phyloP scores from a whole-genome alignment of 805 yeast species.

The Yamadazyma philogaea region DNA sequence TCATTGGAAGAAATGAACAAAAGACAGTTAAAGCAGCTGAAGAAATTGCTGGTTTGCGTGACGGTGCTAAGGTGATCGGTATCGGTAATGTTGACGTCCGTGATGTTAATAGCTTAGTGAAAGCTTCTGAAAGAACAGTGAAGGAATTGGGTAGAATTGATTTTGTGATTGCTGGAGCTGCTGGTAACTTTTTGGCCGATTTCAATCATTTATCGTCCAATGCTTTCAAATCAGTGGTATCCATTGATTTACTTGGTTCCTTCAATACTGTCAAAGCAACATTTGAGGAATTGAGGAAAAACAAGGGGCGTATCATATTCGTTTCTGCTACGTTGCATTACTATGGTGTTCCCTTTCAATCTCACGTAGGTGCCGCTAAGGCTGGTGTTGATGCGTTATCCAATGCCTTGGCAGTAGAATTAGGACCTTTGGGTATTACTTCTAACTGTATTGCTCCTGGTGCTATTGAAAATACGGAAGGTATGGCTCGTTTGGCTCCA shows the following conservation, averaged over 20 bases:
- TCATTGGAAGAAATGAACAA: slow-evolving; percentile 71
- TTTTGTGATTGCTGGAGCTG: slow-evolving; percentile 91
- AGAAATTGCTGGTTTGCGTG: slow-evolving; percentile 57
- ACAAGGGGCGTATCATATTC: slow-evolving; percentile 71
- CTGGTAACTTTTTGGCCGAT: slow-evolving; percentile 86
- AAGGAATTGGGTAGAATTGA: slow-evolving; percentile 73
- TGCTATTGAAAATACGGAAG: slow-evolving; percentile 83
- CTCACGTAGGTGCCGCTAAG: slow-evolving; percentile 92
- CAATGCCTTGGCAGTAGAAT: slow-evolving; percentile 81
- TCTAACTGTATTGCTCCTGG: slow-evolving; percentile 91
- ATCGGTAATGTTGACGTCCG: slow-evolving; percentile 78
- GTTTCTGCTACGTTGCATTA: slow-evolving; percentile 90
- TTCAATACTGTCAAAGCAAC: slow-evolving; percentile 87
- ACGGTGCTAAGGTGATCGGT: slow-evolving; percentile 67
- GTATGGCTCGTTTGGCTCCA: slow-evolving; percentile 62
- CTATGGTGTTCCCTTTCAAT: slow-evolving; percentile 82
- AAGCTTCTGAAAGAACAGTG: slow-evolving; percentile 67
- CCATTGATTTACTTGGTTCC: slow-evolving; percentile 84
- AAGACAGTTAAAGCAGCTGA: slow-evolving; percentile 67
- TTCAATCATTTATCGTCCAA: slow-evolving; percentile 75
- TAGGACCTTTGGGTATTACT: slow-evolving; percentile 86
- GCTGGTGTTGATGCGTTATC: slow-evolving; percentile 92
- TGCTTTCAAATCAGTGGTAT: slow-evolving; percentile 85
- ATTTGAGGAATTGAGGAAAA: slow-evolving; percentile 57
- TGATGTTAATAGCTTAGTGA: slow-evolving; percentile 51